Evolutionary conservation across 1,284 basidiomycete species (phyloP).

Genomic region (Ceratobasidium papillatum): DNA sequence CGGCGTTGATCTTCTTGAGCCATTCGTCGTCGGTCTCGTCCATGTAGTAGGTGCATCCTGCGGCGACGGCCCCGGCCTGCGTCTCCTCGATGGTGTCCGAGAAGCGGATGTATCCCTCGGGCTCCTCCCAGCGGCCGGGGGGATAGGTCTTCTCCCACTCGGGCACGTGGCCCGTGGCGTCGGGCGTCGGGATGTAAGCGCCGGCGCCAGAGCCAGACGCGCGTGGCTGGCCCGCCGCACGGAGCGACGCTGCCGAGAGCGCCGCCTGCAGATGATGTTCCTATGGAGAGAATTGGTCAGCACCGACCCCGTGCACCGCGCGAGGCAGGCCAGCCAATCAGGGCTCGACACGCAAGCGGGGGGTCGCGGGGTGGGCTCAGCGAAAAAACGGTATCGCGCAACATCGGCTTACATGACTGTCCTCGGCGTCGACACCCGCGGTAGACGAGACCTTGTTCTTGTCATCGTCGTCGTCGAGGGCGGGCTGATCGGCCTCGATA

Average conservation of each 20-base stretch:
- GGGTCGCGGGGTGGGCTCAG: slow-evolving; percentile 51
- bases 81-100: slow-evolving; percentile 91
- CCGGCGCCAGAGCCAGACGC: slow-evolving; percentile 53
- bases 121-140: slow-evolving; percentile 74
- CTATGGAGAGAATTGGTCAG: slow-evolving; percentile 70
- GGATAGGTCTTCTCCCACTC: slow-evolving; percentile 81
- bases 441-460: slow-evolving; percentile 72
- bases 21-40: slow-evolving; percentile 97
- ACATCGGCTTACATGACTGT: slow-evolving; percentile 77
- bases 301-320: slow-evolving; percentile 62
- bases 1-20: slow-evolving; percentile 89
- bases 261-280: slow-evolving; percentile 94
- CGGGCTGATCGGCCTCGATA: slow-evolving; percentile 82
- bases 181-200: slow-evolving; percentile 91
- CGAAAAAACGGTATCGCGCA: slow-evolving; percentile 47
- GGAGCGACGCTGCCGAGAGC: slow-evolving; percentile 74
- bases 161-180: slow-evolving; percentile 82
- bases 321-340: slow-evolving; percentile 56
- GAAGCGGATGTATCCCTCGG: slow-evolving; percentile 81
- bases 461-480: slow-evolving; percentile 78
- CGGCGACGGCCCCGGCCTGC: slow-evolving; percentile 62
- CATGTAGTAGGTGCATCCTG: slow-evolving; percentile 88
- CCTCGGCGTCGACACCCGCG: slow-evolving; percentile 83
- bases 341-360: slow-evolving; percentile 56
- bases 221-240: slow-evolving; percentile 50